Conservation (phyloP, 768 basidiomycete species). For the Lentinula lateritia region DNA sequence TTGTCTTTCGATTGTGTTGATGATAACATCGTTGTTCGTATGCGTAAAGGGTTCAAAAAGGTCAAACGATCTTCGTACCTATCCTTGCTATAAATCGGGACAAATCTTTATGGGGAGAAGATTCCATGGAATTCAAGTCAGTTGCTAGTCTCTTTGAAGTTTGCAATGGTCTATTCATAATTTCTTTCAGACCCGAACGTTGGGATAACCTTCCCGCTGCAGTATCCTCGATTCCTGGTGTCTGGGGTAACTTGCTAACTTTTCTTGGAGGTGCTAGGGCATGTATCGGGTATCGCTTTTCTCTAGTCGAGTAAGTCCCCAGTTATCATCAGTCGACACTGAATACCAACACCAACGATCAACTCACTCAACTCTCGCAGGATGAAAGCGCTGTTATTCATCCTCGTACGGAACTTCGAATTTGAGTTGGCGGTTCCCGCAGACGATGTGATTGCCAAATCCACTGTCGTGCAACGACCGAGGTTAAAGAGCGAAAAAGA, state of each 20-base stretch:
- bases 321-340: neutral
- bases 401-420: conserved; percentile 27
- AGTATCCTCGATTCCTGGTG: conserved; percentile 43
- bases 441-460: conserved; percentile 16
- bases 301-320: conserved; percentile 35
- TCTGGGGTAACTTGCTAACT: conserved; percentile 41
- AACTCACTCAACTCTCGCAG: neutral
- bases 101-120: conserved; percentile 55
- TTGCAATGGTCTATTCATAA: conserved; percentile 18
- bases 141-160: conserved; percentile 5
- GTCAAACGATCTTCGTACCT: conserved; percentile 41
- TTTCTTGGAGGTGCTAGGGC: conserved; percentile 42
- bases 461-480: conserved; percentile 23
- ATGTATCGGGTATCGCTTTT: conserved; percentile 44
- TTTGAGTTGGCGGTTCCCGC: conserved; percentile 30
- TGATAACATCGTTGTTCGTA: conserved; percentile 16
- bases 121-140: conserved; percentile 58
- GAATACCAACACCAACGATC: neutral
- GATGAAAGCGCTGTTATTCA: conserved; percentile 28
- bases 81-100: conserved; percentile 49
- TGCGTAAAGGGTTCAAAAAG: conserved; percentile 40
- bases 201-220: conserved; percentile 47
- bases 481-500: conserved; percentile 17
- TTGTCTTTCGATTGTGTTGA: neutral
- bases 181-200: conserved; percentile 50